These are phyloP conservation scores for Paraphysoderma sedebokerense DNA, from an alignment of 371 early-diverging fungal genomes.

Conservation along the genomic window DNA sequence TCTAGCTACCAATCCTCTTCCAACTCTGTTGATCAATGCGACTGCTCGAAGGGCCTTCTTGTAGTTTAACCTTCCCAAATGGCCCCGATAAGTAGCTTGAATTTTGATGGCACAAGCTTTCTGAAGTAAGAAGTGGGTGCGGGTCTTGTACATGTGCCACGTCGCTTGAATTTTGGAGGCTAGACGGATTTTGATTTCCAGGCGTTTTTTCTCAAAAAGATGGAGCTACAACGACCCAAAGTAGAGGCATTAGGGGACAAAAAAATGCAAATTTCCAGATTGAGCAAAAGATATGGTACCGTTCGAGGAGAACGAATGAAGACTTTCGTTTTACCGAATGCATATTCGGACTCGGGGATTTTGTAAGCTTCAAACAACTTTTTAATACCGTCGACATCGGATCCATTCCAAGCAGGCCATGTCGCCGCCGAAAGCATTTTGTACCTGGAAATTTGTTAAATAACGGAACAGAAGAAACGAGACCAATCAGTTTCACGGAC, in stretches of 20 bases:
- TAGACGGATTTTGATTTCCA: background rate
- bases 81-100: background rate
- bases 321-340: constrained; percentile 1
- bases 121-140: background rate
- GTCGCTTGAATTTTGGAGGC: background rate
- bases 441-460: too few relatives aligned
- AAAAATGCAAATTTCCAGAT: background rate
- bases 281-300: background rate
- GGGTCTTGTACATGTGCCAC: background rate
- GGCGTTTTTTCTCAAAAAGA: background rate
- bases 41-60: background rate
- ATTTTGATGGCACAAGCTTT: background rate
- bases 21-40: background rate
- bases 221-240: background rate
- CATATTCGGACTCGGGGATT: background rate
- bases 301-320: background rate
- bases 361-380: background rate
- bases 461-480: too few relatives aligned
- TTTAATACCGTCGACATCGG: background rate
- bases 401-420: constrained; percentile 3
- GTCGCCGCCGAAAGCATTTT: background rate
- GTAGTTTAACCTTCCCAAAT: background rate
- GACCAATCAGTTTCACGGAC: too few relatives aligned
- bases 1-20: background rate
- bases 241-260: background rate